Evolutionary conservation across 1,139 yeast species (phyloP), one percentile per base, ranked within the genome.

Genomic region (Suhomyces guaymorum): DNA sequence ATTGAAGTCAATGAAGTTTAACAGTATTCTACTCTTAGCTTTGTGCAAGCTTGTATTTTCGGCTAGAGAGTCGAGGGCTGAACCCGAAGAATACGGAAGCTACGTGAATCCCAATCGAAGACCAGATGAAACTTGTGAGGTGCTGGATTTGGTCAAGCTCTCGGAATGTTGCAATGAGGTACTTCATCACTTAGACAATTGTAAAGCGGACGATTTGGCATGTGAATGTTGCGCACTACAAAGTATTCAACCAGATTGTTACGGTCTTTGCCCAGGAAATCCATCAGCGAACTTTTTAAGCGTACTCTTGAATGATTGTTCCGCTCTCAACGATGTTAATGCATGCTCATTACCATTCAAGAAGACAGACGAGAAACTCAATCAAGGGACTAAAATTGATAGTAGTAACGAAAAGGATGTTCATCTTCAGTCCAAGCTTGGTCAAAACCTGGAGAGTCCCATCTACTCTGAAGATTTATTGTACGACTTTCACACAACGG

Each of bases 141-240:
- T 75, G 10, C 61, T 63, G 31, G 78, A 73, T 43, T 50, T 71
- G 30, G 62, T 66, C 30, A 63, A 63, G 30, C 52, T 73, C 22
- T 61, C 73, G 2, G 41, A 48, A 9, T 74, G 79, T 49, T 72
- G 75, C 30, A 70, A 67, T 41, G 75, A 69, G 35, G 71, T 73
- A 7, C 52, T 73, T 21, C 48, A 60, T 25, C 66, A 59, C 41
- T 57, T 74, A 30, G 76, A 72, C 43, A 68, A 61, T 35, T 75
- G 80, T 43, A 68, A 69, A 46, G 69, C 78, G 3, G 72, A 70
- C 44, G 80, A 74, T 51, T 56, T 71, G 44, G 78, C 78, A 2
- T 75, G 80, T 51, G 78, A 73, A 43, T 74, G 80, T 46, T 73
- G 79, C 54, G 78, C 79, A 7, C 55, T 75, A 26, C 79, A 73